A percentile compares a stretch with the other conserved stretches of the same genome.
These are phyloP conservation scores for Aspergillus sp. DNA, from an alignment of 2,329 filamentous ascomycete species.

Conservation along the genomic window DNA sequence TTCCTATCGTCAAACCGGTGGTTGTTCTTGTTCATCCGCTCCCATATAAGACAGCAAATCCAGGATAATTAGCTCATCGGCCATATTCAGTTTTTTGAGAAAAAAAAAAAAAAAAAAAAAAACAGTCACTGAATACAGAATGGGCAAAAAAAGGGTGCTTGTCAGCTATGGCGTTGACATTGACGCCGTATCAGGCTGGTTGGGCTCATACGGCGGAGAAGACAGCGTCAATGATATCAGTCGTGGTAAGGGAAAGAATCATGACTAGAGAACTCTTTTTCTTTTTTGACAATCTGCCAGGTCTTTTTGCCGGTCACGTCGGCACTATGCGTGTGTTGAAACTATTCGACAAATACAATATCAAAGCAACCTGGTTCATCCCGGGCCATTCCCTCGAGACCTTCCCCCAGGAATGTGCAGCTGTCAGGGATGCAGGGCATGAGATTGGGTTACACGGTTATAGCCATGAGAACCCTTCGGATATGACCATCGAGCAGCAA, in stretches of 20 bases:
- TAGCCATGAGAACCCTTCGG: constrained; percentile 66
- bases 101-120: not conserved
- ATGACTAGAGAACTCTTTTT: not conserved
- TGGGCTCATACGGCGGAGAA: constrained; percentile 69
- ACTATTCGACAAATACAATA: constrained; percentile 66
- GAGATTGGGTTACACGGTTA: constrained; percentile 68
- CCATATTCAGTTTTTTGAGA: no score
- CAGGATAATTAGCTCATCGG: no score
- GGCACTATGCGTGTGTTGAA: constrained; percentile 64
- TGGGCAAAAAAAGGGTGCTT: constrained; percentile 48
- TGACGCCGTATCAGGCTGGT: constrained; percentile 71
- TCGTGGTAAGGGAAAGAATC: constrained; percentile 46
- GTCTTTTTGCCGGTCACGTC: constrained; percentile 64
- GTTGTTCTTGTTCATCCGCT: no score
- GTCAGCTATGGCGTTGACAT: constrained; percentile 67
- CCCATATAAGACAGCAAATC: no score
- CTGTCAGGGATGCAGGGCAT: constrained; percentile 59
- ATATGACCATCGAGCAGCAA: constrained; percentile 72
- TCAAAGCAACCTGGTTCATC: constrained; percentile 65
- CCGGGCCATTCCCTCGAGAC: constrained; percentile 61
- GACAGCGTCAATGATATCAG: constrained; percentile 69
- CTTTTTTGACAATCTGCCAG: constrained; percentile 25
- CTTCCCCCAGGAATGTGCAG: constrained; percentile 61
- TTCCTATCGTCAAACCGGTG: no score
- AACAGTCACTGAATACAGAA: constrained; percentile 2